phyloP scores from a whole-genome alignment of 2,329 filamentous ascomycete genomes.

The Rhexocercosporidium sp. region DNA sequence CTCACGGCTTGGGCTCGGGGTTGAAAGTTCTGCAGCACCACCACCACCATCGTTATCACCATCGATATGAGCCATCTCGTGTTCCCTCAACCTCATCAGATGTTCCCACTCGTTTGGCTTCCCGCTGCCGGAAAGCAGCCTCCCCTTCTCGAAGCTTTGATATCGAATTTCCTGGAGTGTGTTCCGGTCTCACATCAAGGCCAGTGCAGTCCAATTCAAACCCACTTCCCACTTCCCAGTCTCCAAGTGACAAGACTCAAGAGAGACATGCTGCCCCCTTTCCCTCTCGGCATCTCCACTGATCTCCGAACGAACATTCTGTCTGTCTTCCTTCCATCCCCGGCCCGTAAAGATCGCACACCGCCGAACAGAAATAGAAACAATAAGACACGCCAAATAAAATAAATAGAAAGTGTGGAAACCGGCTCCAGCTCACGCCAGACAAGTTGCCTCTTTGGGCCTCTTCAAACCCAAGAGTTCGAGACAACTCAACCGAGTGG shows the following conservation, averaged over 20 bases:
- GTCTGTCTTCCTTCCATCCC: neutral
- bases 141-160: constrained; percentile 19
- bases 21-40: neutral
- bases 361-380: neutral
- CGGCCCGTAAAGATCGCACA: neutral
- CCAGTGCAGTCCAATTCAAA: neutral
- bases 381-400: neutral
- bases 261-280: neutral
- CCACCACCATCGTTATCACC: neutral
- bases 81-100: constrained; percentile 3
- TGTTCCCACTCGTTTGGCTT: neutral
- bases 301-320: constrained; percentile 4
- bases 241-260: neutral
- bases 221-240: no score
- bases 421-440: neutral
- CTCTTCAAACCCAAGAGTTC: neutral
- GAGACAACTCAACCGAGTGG: neutral
- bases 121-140: neutral
- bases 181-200: neutral
- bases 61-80: constrained; percentile 15
- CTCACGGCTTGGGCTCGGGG: neutral
- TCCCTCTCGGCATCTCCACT: constrained; percentile 7
- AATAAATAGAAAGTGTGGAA: neutral
- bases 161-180: constrained; percentile 4
- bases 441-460: constrained; percentile 9